Percentiles rank a stretch among this genome's conserved stretches.
These are phyloP conservation scores for Cyberlindnera lachancei DNA, from an alignment of 805 yeast species.

Conservation along the genomic window DNA sequence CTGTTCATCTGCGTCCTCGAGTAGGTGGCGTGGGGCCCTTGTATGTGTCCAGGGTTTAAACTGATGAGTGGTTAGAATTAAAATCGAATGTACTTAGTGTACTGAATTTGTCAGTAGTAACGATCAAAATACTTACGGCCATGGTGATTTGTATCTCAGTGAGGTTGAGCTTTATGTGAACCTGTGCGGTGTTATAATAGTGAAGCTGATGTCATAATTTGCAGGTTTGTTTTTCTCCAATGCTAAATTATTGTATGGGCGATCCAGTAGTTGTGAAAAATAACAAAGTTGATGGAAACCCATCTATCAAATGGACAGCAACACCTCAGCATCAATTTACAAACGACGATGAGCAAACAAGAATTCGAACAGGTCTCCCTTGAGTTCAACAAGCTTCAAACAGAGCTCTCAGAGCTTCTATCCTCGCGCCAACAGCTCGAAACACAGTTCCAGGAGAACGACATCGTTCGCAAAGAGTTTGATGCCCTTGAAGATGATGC, in stretches of 20 bases:
- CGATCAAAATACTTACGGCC: conserved; percentile 16
- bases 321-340: too few relatives aligned
- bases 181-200: too few relatives aligned
- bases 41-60: conserved; percentile 41
- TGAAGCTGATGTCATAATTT: not conserved
- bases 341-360: conserved; percentile 25
- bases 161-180: too few relatives aligned
- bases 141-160: too few relatives aligned
- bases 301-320: too few relatives aligned
- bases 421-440: conserved; percentile 80
- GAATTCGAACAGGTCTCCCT: conserved; percentile 38
- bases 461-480: conserved; percentile 81
- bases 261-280: too few relatives aligned
- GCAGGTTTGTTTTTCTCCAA: not conserved
- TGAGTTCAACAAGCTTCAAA: conserved; percentile 39
- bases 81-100: too few relatives aligned
- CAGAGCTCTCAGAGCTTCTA: conserved; percentile 43
- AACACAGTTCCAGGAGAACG: conserved; percentile 90
- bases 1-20: conserved; percentile 37
- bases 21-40: conserved; percentile 39
- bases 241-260: too few relatives aligned
- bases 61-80: conserved; percentile 13
- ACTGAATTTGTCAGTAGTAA: too few relatives aligned
- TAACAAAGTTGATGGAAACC: too few relatives aligned
- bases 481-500: conserved; percentile 55